phyloP scores from a whole-genome alignment of 495 filamentous ascomycete species.

The Pyronema domesticum region DNA sequence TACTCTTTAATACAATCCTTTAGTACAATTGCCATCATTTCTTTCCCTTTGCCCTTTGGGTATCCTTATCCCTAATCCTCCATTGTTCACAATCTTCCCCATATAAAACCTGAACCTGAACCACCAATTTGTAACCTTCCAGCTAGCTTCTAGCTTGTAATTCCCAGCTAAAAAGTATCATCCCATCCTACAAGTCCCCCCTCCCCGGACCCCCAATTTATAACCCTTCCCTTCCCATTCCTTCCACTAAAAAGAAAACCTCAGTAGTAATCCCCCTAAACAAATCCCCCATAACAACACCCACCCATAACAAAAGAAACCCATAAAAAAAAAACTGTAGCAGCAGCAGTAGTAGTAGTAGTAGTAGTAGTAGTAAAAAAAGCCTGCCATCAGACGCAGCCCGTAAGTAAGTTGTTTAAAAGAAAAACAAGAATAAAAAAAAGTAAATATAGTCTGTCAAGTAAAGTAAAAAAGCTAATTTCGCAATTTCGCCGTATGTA shows the following conservation, averaged over 20 bases:
- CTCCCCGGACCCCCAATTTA: too few species aligned
- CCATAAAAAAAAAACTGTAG: background rate
- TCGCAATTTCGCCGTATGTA: background rate
- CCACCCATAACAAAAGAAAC: background rate
- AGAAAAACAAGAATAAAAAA: background rate
- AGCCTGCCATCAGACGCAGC: background rate
- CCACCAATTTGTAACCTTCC: too few species aligned
- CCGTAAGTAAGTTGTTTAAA: background rate
- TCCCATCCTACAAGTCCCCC: too few species aligned
- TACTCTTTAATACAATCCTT: too few species aligned
- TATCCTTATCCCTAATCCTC: too few species aligned
- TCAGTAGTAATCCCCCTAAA: background rate
- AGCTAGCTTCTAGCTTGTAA: too few species aligned
- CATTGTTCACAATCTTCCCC: too few species aligned
- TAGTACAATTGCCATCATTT: too few species aligned
- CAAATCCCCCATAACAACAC: background rate
- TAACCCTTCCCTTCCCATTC: too few species aligned
- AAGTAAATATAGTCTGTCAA: background rate
- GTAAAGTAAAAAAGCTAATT: background rate
- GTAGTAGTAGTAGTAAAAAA: background rate
- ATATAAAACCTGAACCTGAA: too few species aligned
- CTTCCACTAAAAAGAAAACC: background rate
- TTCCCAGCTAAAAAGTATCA: too few species aligned
- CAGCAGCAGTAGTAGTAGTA: background rate
- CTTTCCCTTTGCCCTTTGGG: too few species aligned